Evolutionary conservation across 345 rosid genomes (phyloP).

Genomic region (Citrus sp.): DNA sequence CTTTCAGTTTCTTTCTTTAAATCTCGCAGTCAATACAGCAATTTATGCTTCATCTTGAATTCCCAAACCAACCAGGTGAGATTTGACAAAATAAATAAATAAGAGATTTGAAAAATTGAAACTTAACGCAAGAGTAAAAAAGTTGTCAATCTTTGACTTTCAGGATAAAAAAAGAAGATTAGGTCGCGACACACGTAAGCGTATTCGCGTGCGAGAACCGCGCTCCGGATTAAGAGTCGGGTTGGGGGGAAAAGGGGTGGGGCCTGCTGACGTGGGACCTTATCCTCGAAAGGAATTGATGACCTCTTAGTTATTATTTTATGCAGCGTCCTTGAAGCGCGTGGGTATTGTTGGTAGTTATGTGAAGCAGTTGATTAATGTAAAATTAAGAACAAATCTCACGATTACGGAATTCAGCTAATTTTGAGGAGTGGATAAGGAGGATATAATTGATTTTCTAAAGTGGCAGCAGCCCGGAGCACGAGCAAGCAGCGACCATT

Average conservation of each 20-base stretch:
- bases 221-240: conserved; percentile 11
- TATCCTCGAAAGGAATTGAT: conserved; percentile 5
- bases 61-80: not conserved
- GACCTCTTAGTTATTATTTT: not conserved
- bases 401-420: too few species aligned
- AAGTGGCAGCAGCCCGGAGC: too few species aligned
- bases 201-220: conserved; percentile 1
- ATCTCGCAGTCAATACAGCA: conserved; percentile 1
- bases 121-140: too few species aligned
- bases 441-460: too few species aligned
- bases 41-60: conserved; percentile 7
- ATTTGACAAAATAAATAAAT: not conserved
- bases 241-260: not conserved
- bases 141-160: too few species aligned
- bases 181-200: too few species aligned
- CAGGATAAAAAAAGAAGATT: too few species aligned
- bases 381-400: too few species aligned
- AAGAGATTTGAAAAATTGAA: too few species aligned
- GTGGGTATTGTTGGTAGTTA: not conserved
- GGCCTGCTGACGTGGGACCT: conserved; percentile 28
- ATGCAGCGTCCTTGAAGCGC: not conserved
- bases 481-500: too few species aligned
- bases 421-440: too few species aligned
- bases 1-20: not conserved
- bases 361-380: not conserved